Conservation (phyloP, 1,284 basidiomycete genomes). For the Sanghuangporus weigelae region DNA sequence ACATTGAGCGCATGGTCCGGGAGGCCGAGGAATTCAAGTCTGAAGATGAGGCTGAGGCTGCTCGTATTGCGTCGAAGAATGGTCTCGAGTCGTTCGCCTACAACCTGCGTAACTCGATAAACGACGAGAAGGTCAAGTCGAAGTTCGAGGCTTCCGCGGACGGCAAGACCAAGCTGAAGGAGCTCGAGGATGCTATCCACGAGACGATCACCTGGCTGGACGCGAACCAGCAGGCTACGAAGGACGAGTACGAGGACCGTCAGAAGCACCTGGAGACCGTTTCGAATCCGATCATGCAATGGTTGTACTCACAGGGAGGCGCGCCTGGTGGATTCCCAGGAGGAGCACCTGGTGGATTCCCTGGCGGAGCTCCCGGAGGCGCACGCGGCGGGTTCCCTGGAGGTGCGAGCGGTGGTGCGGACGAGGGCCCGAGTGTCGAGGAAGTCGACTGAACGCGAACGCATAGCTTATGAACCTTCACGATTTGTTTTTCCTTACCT, state of each 20-base stretch:
- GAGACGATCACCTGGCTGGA: conserved; percentile 91
- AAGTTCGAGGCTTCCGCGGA: conserved; percentile 71
- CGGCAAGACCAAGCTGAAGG: conserved; percentile 85
- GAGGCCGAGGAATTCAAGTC: conserved; percentile 93
- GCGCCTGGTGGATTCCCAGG: conserved; percentile 37
- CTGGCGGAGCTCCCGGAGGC: conserved; percentile 44
- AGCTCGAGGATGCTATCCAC: conserved; percentile 80
- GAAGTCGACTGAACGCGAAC: conserved; percentile 74
- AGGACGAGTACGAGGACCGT: conserved; percentile 93
- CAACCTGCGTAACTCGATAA: conserved; percentile 91
- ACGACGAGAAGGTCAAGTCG: conserved; percentile 78
- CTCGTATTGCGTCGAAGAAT: conserved; percentile 87
- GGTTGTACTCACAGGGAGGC: conserved; percentile 75
- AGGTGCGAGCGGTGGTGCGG: conserved; percentile 44
- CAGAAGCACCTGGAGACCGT: conserved; percentile 94
- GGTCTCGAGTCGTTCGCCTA: conserved; percentile 91
- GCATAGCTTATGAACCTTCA: background rate
- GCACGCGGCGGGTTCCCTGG: conserved; percentile 36
- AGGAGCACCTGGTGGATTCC: conserved; percentile 42
- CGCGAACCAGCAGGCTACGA: conserved; percentile 82
- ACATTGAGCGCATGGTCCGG: conserved; percentile 95
- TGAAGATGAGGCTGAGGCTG: conserved; percentile 79
- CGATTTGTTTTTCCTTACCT: background rate
- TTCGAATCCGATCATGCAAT: conserved; percentile 94
- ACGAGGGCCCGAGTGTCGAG: conserved; percentile 85